Evolutionary conservation across 495 filamentous ascomycete species (phyloP), one percentile per base, ranked within the genome.

Genomic region (Penicillium turbatum): DNA sequence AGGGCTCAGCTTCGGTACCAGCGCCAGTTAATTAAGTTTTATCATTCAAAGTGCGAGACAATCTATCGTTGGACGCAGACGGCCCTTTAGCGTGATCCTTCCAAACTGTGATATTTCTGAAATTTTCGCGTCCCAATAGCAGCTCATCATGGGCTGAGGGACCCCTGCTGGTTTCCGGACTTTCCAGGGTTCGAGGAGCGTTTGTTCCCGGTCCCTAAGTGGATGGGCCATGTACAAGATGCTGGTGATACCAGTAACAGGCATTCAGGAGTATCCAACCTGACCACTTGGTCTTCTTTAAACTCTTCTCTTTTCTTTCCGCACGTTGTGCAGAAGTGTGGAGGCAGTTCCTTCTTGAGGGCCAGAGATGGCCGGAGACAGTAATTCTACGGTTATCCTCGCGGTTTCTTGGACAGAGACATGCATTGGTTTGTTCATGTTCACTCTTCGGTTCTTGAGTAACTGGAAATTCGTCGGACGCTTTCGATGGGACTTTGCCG

Each of bases 401-500:
- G 55, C 31, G n/a, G 51, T 57, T 3, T 52, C 51, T 32, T 62
- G 55, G 55, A 36, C 47, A 8, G 59, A 57, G 32, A 62, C 59
- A 26, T 39, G 27, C 12, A 31, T 62, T 16, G 59, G 59, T 2
- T 10, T 57, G 29, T 38, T 49, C 12, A 41, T 62, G 15, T 57
- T 62, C 15, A 37, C 31, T 1, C 55, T 62, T 7, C 59, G 55
- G 9, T 57, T 62, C 26, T 12, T 62, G 17, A 62, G 48, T 39
- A 62, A 57, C 29, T 62, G 54, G 59, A 51, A 52, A 31, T 39
- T 62, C 11, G 49, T 54, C 1, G 45, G 51, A 10, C 50, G 51
- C 2, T 62, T 62, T 45, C 51, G 54, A 41, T 62, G 59, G 55
- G 59, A 62, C 47, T 55, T 62, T 48, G 40, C 41, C 4, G 27